Conservation (phyloP, 257 asterid genomes). For the Perilla frutescens region DNA sequence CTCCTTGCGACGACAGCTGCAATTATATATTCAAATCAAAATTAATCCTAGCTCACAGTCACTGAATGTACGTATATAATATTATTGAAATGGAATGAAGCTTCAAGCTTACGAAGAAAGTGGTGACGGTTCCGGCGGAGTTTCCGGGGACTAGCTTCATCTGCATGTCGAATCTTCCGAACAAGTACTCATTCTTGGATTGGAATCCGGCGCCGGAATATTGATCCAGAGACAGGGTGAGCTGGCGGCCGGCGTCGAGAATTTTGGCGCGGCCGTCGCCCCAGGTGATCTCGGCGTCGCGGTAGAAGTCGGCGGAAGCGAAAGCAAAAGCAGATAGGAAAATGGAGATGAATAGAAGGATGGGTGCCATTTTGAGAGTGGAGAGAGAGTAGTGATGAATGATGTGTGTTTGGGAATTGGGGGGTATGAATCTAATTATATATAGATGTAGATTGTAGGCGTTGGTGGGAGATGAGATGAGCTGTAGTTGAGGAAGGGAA, state of each 20-base stretch:
- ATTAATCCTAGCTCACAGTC: no score
- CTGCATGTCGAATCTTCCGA: constrained; percentile 33
- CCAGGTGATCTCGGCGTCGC: constrained; percentile 22
- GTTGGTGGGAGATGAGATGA: no score
- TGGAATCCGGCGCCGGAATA: constrained; percentile 27
- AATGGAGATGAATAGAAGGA: constrained; percentile 3
- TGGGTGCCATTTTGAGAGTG: background rate
- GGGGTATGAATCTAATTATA: no score
- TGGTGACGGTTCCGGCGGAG: constrained; percentile 35
- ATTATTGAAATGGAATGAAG: no score
- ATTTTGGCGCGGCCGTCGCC: constrained; percentile 27
- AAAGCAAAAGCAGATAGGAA: background rate
- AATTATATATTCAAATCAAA: background rate
- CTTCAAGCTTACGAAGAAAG: constrained; percentile 26
- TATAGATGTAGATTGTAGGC: no score
- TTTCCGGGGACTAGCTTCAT: constrained; percentile 23
- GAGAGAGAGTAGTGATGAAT: no score
- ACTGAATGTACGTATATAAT: no score
- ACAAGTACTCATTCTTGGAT: constrained; percentile 23
- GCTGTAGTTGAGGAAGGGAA: no score
- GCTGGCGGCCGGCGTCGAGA: constrained; percentile 16
- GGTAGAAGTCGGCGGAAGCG: constrained; percentile 23
- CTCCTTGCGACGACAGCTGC: constrained; percentile 36
- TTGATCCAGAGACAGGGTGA: constrained; percentile 11
- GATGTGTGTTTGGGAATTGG: no score